Evolutionary conservation across 257 asterid species (phyloP).

Genomic region (Striga asiatica): DNA sequence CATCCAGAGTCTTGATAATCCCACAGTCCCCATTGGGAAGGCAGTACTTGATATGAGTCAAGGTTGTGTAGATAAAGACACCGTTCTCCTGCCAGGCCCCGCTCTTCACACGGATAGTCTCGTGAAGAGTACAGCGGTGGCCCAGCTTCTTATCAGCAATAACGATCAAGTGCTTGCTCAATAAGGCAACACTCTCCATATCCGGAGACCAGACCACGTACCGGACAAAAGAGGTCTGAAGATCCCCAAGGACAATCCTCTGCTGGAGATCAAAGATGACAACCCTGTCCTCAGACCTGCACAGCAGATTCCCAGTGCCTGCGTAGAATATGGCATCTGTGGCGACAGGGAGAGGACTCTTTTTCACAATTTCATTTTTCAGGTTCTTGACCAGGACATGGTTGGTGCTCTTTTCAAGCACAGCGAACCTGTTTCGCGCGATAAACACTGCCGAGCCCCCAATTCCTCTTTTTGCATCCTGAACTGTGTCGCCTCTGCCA

Average conservation of each 20-base stretch:
- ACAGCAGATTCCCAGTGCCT: no score
- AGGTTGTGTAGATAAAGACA: slow-evolving; percentile 80
- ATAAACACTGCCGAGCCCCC: no score
- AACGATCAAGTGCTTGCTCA: slow-evolving; percentile 89
- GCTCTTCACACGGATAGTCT: slow-evolving; percentile 95
- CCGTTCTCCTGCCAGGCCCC: slow-evolving; percentile 99
- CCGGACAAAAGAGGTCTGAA: slow-evolving; percentile 67
- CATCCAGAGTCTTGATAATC: slow-evolving; percentile 80
- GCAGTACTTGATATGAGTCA: slow-evolving; percentile 95
- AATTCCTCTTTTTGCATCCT: no score
- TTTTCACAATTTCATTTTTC: no score
- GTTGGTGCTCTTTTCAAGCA: no score
- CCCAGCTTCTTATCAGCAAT: slow-evolving; percentile 85
- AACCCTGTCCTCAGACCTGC: no score
- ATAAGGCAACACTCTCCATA: slow-evolving; percentile 87
- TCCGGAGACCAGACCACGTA: slow-evolving; percentile 91
- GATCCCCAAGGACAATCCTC: slow-evolving; percentile 70
- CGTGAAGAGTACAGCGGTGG: slow-evolving; percentile 94
- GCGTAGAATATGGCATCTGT: no score
- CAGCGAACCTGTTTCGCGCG: no score
- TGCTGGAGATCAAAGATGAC: slow-evolving; percentile 94
- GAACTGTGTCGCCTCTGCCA: no score
- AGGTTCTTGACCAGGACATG: no score
- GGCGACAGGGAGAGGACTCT: slow-evolving; percentile 56
- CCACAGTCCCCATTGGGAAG: slow-evolving; percentile 97